Percentiles rank a stretch among this genome's conserved stretches.
These are phyloP conservation scores for Boletus huronensis DNA, from an alignment of 768 basidiomycete species.

Conservation along the genomic window DNA sequence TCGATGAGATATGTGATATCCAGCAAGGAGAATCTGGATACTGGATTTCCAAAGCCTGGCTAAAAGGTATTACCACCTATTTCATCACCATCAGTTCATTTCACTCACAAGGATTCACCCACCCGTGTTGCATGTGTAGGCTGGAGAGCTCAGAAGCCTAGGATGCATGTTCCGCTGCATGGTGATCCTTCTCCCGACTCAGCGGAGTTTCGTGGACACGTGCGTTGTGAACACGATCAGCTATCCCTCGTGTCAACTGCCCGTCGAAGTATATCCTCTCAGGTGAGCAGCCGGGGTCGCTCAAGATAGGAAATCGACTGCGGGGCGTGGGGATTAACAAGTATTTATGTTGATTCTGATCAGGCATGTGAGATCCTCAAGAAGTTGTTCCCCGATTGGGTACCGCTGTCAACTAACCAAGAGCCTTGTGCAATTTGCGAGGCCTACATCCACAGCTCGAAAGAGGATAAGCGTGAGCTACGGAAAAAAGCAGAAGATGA, in stretches of 20 bases:
- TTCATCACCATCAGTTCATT: slow-evolving; percentile 7
- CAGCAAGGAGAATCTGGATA: slow-evolving; percentile 44
- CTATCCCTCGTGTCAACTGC: slow-evolving; percentile 52
- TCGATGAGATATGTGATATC: slow-evolving; percentile 51
- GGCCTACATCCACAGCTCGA: slow-evolving; percentile 48
- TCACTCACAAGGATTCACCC: slow-evolving; percentile 8
- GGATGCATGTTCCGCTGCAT: slow-evolving; percentile 61
- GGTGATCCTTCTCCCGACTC: slow-evolving; percentile 69
- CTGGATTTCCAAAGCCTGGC: slow-evolving; percentile 80
- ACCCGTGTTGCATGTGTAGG: slow-evolving; percentile 42
- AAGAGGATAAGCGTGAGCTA: slow-evolving; percentile 57
- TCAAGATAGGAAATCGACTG: slow-evolving; percentile 9
- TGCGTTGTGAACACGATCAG: slow-evolving; percentile 68
- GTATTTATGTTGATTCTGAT: slow-evolving; percentile 8
- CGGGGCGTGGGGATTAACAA: slow-evolving; percentile 17
- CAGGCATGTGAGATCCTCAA: slow-evolving; percentile 59
- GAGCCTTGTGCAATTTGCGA: slow-evolving; percentile 67
- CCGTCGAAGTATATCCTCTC: slow-evolving; percentile 58
- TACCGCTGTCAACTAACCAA: slow-evolving; percentile 45
- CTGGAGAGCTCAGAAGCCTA: slow-evolving; percentile 69
- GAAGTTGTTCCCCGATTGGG: slow-evolving; percentile 63
- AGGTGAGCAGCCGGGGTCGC: slow-evolving; percentile 39
- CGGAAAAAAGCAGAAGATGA: slow-evolving; percentile 73
- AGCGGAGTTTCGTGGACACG: slow-evolving; percentile 51
- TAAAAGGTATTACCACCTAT: slow-evolving; percentile 51